Evolutionary conservation across 371 early-diverging fungal genomes (phyloP), one percentile per base, ranked within the genome.

Genomic region (Apophysomyces trapeziformis): DNA sequence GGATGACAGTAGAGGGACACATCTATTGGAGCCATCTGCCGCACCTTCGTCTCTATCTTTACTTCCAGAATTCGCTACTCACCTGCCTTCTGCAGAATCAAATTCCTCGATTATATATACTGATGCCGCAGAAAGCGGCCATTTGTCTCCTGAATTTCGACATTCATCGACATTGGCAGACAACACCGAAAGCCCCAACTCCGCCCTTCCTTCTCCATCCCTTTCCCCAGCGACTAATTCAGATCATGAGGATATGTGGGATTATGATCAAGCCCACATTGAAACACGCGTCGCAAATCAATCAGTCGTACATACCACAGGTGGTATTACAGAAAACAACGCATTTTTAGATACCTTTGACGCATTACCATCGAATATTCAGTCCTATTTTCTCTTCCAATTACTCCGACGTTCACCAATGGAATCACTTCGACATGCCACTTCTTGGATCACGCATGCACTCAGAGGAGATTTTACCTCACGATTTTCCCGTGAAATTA

Each of bases 391-490:
- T 21, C 37, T 69, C 13, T 38, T 65, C 9, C 69, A 69, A 16
- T 39, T 69, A n/a, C 69, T 69, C 47, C 69, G 69, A 7, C 69
- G 69, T 13, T 65, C 83, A 41, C 85, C 89, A 7, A 80, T 84
- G 32, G 81, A 85, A 5, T 86, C 93, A 0, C 85, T 97, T 50
- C 95, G 95, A 73, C 90, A 92, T 74, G 88, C 92, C 6, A 85
- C 89, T 64, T 86, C 89, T 13, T 73, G 91, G 11, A 87, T 96
- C 57, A 80, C 87, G 39, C 92, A 95, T 0, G 88, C 89, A 6
- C 85, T 97, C 65, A 92, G 93, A 70, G 84, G 89, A 59, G 96
- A 98, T 77, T 93, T 96, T 68, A 57, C 96, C n/a, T 83, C 87
- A 11, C 82, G 88, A 7, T 76, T 97, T 60, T 97, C 98, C 3